Conservation (phyloP, 345 rosid species). For the Gossypium thurberi region DNA sequence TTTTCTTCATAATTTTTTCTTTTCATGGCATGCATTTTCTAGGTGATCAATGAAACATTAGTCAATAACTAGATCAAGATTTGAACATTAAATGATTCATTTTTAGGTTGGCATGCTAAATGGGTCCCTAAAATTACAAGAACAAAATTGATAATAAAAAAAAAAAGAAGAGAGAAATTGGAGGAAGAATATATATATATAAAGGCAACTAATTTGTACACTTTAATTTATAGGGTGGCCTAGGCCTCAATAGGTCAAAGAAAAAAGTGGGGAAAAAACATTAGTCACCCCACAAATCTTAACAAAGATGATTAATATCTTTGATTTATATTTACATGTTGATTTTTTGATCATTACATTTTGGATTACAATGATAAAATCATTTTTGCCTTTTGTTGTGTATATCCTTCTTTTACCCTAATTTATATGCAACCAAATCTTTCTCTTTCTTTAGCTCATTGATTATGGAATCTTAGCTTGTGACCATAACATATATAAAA, state of each 20-base stretch:
- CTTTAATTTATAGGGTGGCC: constrained; percentile 9
- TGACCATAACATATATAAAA: background rate
- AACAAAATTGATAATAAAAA: constrained; percentile 5
- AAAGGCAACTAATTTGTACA: background rate
- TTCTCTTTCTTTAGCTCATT: background rate
- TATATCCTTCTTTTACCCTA: background rate
- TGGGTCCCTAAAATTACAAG: constrained; percentile 11
- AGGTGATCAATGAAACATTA: constrained; percentile 14
- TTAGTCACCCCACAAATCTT: constrained; percentile 20
- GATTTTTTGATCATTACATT: constrained; percentile 7
- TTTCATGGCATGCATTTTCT: constrained; percentile 15
- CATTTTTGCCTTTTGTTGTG: background rate
- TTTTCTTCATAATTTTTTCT: background rate
- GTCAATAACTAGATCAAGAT: constrained; percentile 8
- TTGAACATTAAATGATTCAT: constrained; percentile 21
- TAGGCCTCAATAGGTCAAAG: constrained; percentile 10
- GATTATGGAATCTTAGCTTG: constrained; percentile 9
- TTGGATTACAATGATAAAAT: background rate
- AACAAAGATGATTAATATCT: constrained; percentile 18
- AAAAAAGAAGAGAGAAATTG: background rate
- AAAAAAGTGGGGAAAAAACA: background rate
- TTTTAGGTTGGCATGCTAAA: constrained; percentile 26
- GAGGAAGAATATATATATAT: too few species aligned
- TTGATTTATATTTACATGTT: constrained; percentile 12
- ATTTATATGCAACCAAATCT: background rate